A percentile compares a stretch with the other conserved stretches of the same genome.
phyloP scores from a whole-genome alignment of 306 rosid genomes.

The Pyrus betulifolia region DNA sequence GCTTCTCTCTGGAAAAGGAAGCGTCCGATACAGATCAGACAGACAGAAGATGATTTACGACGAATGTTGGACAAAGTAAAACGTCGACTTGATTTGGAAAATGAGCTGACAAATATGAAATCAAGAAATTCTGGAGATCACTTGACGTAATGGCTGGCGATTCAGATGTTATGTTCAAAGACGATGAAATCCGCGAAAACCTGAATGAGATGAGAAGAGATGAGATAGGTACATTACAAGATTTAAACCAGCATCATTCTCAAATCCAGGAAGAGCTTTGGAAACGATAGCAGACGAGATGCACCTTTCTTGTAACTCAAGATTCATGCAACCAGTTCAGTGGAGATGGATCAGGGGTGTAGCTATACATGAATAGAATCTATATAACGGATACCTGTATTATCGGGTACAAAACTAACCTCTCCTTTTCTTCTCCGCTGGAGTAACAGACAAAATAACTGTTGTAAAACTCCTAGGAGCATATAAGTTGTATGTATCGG shows the following conservation, averaged over 20 bases:
- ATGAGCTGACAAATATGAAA: constrained; percentile 67
- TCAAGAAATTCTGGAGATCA: constrained; percentile 42
- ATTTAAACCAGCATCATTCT: constrained; percentile 15
- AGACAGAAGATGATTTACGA: constrained; percentile 47
- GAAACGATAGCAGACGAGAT: neutral
- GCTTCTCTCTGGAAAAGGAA: constrained; percentile 46
- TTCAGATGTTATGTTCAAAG: constrained; percentile 27
- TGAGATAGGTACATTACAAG: constrained; percentile 27
- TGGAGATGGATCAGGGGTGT: neutral
- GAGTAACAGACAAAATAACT: neutral
- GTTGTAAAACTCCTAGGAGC: neutral
- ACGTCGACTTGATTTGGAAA: constrained; percentile 55
- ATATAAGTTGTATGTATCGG: neutral
- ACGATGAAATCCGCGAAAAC: constrained; percentile 22
- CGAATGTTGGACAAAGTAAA: constrained; percentile 57
- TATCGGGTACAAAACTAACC: neutral
- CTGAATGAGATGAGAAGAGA: constrained; percentile 20
- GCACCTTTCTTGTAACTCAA: constrained; percentile 1
- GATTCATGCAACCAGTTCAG: neutral
- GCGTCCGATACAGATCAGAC: constrained; percentile 40
- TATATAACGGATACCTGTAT: constrained; percentile 7
- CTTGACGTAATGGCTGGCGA: constrained; percentile 2
- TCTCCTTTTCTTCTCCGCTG: neutral
- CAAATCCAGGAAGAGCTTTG: neutral
- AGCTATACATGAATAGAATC: constrained; percentile 1